Percentiles rank a stretch among this genome's conserved stretches.
These are phyloP conservation scores for Ensete glaucum DNA, from an alignment of 176 grass and related monocot genomes.

Conservation along the genomic window DNA sequence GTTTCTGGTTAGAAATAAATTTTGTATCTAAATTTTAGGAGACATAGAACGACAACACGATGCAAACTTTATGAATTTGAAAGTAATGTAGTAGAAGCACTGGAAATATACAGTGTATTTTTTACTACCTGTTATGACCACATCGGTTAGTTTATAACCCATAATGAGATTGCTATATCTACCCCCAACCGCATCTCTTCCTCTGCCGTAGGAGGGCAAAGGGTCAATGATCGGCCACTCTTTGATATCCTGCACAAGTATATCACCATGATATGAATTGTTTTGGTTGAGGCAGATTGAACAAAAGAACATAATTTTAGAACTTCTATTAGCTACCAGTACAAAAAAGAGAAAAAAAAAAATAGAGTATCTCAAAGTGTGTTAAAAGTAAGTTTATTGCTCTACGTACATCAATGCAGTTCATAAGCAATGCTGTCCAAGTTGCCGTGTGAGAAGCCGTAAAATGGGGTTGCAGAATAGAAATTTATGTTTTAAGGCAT, in stretches of 20 bases:
- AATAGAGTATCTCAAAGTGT: no score
- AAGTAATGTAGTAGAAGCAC: background rate
- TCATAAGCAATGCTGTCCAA: no score
- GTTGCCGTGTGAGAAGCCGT: no score
- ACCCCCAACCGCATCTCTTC: slow-evolving; percentile 64
- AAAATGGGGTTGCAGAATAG: no score
- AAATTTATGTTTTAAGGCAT: no score
- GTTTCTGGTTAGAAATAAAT: no score
- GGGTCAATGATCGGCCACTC: slow-evolving; percentile 77
- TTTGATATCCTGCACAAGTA: slow-evolving; percentile 44
- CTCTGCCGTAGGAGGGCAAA: slow-evolving; percentile 85
- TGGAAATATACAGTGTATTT: background rate
- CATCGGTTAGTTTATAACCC: slow-evolving; percentile 78
- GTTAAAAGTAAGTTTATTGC: no score
- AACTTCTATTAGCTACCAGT: no score
- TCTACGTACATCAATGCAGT: no score
- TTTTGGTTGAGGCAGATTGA: background rate
- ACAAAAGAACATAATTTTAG: background rate
- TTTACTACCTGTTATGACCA: slow-evolving; percentile 66
- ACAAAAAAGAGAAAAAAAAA: no score
- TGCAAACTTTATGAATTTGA: background rate
- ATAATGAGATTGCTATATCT: slow-evolving; percentile 87
- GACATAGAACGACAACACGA: no score
- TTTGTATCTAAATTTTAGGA: no score
- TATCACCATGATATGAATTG: background rate